Percentiles rank a stretch among this genome's conserved stretches.
Conservation (phyloP, 1,284 basidiomycete genomes). For the Schizophyllum commune region DNA sequence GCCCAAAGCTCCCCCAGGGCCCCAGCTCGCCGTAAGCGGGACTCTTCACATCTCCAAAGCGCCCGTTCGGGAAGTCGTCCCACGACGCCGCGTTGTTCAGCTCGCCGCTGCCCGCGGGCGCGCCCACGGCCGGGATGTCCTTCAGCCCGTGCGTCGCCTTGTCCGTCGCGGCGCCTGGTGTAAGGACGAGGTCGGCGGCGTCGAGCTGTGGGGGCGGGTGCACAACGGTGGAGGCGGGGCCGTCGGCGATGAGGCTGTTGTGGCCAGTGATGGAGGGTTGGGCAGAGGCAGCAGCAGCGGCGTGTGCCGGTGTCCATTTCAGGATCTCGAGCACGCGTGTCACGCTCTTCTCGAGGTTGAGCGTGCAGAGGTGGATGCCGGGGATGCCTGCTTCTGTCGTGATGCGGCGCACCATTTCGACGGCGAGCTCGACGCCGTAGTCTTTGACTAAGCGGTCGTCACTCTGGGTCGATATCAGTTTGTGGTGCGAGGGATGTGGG, state of each 20-base stretch:
- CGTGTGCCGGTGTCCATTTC: conserved; percentile 49
- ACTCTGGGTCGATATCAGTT: conserved; percentile 38
- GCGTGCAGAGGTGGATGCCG: conserved; percentile 93
- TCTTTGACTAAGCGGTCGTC: conserved; percentile 91
- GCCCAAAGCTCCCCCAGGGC: conserved; percentile 58
- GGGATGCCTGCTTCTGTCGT: conserved; percentile 54
- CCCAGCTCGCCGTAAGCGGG: conserved; percentile 87
- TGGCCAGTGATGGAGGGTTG: conserved; percentile 21
- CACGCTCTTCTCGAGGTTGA: conserved; percentile 97
- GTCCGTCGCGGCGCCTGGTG: conserved; percentile 53
- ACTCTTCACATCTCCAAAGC: conserved; percentile 97
- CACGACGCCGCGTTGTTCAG: conserved; percentile 73
- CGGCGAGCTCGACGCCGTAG: conserved; percentile 76
- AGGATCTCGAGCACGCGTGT: conserved; percentile 80
- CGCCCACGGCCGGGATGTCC: conserved; percentile 32
- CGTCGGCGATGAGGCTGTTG: conserved; percentile 62
- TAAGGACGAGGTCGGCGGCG: conserved; percentile 38
- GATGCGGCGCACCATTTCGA: conserved; percentile 63
- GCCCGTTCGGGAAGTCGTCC: conserved; percentile 99
- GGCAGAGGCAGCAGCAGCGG: too few relatives aligned
- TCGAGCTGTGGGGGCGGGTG: background rate
- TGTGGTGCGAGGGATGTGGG: conserved; percentile 7
- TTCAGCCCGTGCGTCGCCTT: conserved; percentile 44
- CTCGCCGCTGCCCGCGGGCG: conserved; percentile 61
- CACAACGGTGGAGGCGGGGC: background rate